Evolutionary conservation across 257 asterid species (phyloP), one percentile per base, ranked within the genome.

Genomic region (Solanum paucissectum): DNA sequence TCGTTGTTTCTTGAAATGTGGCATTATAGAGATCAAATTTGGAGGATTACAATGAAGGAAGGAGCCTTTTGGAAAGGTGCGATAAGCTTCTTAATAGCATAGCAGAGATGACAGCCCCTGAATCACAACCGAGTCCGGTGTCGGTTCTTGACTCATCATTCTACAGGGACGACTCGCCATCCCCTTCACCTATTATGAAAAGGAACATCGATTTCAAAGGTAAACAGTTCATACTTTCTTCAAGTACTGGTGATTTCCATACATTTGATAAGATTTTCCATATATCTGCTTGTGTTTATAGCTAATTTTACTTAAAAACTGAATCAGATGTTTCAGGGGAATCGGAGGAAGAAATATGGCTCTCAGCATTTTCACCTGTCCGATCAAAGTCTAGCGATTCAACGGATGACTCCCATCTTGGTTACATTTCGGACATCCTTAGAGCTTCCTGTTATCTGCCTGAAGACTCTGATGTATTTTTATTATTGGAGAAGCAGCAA

Each of bases 91-190:
- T 97, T 18, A 92, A 94, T 92, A 95, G 98, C 90, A 95, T 97
- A 33, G 95, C 98, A 8, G 98, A 97, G 90, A 95, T 95, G 92
- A 93, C 87, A 36, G 93, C 96, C 36, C 60, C 90, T 37, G 98
- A 95, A 40, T 87, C 88, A 93, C 99, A 96, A 77, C 95, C 99
- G 16, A 95, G 98, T 90, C 99, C 99, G 7, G 98, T 97, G 73
- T 97, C 99, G 16, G 98, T 97, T 88, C 96, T 97, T 32, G 99
- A 97, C 91, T 93, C 98, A n/a, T 92, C 97, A 23, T 94, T 94
- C 90, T 94, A 94, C 95, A 93, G 90, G 92, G 99, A 96, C 83
- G 98, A 97, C 60, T 92, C 95, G 2, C 87, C 92, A 16, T 95
- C 98, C 38, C 96, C 98, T 14, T 95, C 99, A 3, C 99, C 99